Conservation (phyloP, 2,329 filamentous ascomycete genomes). For the Exophiala viscosa region DNA sequence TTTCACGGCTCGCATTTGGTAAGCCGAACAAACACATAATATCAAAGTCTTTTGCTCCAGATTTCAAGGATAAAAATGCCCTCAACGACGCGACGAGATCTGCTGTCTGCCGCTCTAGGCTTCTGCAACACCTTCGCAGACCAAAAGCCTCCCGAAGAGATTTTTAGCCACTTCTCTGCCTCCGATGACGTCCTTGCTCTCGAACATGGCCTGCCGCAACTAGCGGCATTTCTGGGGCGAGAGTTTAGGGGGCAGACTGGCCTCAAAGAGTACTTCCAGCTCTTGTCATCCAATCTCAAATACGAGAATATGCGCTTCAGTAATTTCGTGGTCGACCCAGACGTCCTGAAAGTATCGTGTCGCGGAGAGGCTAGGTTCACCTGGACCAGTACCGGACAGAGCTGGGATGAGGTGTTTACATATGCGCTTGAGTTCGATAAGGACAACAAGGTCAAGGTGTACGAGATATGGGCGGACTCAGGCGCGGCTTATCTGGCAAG, state of each 20-base stretch:
- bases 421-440: slow-evolving; percentile 38
- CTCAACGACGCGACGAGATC: slow-evolving; percentile 15
- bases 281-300: slow-evolving; percentile 32
- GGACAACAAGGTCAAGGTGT: slow-evolving; percentile 38
- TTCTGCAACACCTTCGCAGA: slow-evolving; percentile 35
- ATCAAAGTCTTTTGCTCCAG: not conserved
- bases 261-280: slow-evolving; percentile 36
- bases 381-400: slow-evolving; percentile 35
- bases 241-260: slow-evolving; percentile 38
- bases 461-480: slow-evolving; percentile 44
- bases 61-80: slow-evolving; percentile 10
- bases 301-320: slow-evolving; percentile 39
- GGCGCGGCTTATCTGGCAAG: slow-evolving; percentile 43
- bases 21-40: not conserved
- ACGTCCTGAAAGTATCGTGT: slow-evolving; percentile 33
- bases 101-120: slow-evolving; percentile 30
- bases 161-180: slow-evolving; percentile 37
- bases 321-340: slow-evolving; percentile 38
- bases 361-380: slow-evolving; percentile 36
- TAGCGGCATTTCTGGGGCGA: slow-evolving; percentile 43
- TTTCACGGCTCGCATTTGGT: slow-evolving; percentile 6
- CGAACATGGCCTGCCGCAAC: slow-evolving; percentile 40
- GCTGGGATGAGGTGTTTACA: slow-evolving; percentile 41
- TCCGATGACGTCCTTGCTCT: slow-evolving; percentile 30
- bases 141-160: slow-evolving; percentile 25